Conservation (phyloP, 1,139 yeast genomes). For the Kodamaea fungicola region DNA sequence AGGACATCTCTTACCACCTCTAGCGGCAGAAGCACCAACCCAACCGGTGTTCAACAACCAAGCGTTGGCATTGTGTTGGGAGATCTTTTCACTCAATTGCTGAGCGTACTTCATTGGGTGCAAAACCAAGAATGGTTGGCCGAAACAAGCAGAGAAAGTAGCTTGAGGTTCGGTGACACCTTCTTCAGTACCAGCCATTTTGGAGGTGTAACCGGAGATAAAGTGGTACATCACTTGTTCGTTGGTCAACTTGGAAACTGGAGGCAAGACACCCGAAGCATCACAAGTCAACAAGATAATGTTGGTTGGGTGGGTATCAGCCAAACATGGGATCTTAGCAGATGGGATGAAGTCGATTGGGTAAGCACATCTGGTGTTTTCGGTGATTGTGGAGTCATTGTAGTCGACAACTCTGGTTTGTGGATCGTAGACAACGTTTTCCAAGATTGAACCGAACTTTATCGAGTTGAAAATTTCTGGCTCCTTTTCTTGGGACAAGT, state of each 20-base stretch:
- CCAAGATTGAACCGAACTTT: constrained; percentile 90
- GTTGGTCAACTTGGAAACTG: constrained; percentile 89
- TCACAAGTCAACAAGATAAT: constrained; percentile 93
- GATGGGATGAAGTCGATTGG: constrained; percentile 97
- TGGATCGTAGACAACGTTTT: constrained; percentile 88
- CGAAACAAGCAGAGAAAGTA: constrained; percentile 97
- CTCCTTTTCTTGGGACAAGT: constrained; percentile 86
- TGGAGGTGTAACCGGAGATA: constrained; percentile 97
- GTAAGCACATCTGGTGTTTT: constrained; percentile 97
- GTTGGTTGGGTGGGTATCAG: constrained; percentile 88
- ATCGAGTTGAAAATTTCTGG: constrained; percentile 97
- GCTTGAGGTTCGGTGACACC: constrained; percentile 99
- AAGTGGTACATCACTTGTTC: constrained; percentile 99
- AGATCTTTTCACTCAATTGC: constrained; percentile 92
- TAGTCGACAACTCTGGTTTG: constrained; percentile 81
- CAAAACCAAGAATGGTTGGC: constrained; percentile 97
- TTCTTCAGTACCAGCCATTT: constrained; percentile 99
- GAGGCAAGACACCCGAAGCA: constrained; percentile 97
- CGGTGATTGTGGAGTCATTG: constrained; percentile 78
- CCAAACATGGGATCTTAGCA: constrained; percentile 92
- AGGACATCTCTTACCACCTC: constrained; percentile 97
- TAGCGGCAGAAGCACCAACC: constrained; percentile 91
- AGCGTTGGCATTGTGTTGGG: constrained; percentile 84
- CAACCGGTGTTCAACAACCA: constrained; percentile 98
- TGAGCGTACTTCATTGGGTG: constrained; percentile 99